Conservation (phyloP, 352 stramenopile species). For the Phytophthora agathidicida region DNA sequence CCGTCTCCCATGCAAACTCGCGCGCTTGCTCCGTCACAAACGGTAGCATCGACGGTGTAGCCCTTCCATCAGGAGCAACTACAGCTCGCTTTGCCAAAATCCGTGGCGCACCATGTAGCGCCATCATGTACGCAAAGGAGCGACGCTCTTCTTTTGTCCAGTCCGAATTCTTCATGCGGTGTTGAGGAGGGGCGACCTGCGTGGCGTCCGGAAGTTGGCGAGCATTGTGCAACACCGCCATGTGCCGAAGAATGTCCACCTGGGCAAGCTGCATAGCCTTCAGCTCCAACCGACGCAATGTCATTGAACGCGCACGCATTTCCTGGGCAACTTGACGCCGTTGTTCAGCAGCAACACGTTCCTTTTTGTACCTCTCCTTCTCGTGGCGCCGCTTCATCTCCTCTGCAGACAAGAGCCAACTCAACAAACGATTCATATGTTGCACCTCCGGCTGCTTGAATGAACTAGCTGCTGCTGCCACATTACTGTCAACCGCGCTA, state of each 20-base stretch:
- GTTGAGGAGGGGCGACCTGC: constrained; percentile 38
- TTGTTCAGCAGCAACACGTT: constrained; percentile 71
- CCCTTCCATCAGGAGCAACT: constrained; percentile 32
- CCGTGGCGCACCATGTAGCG: constrained; percentile 72
- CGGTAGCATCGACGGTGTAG: constrained; percentile 28
- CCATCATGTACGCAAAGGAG: constrained; percentile 81
- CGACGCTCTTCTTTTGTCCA: constrained; percentile 89
- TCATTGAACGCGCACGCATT: constrained; percentile 63
- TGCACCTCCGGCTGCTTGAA: constrained; percentile 91
- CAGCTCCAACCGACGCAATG: constrained; percentile 76
- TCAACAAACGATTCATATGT: constrained; percentile 88
- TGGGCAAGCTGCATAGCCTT: constrained; percentile 88
- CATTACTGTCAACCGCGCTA: constrained; percentile 6
- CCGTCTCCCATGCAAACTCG: constrained; percentile 74
- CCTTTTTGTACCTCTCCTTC: constrained; percentile 78
- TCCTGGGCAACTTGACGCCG: constrained; percentile 75
- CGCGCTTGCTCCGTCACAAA: constrained; percentile 45
- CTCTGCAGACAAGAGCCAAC: constrained; percentile 86
- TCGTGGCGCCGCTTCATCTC: constrained; percentile 87
- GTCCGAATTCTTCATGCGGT: constrained; percentile 79
- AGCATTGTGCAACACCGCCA: constrained; percentile 68
- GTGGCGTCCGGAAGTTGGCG: constrained; percentile 60
- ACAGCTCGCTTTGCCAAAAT: constrained; percentile 74
- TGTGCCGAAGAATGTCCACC: constrained; percentile 78
- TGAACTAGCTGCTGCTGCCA: constrained; percentile 31